Conservation (phyloP, 2,329 filamentous ascomycete genomes). For the Stemphylium beticola region DNA sequence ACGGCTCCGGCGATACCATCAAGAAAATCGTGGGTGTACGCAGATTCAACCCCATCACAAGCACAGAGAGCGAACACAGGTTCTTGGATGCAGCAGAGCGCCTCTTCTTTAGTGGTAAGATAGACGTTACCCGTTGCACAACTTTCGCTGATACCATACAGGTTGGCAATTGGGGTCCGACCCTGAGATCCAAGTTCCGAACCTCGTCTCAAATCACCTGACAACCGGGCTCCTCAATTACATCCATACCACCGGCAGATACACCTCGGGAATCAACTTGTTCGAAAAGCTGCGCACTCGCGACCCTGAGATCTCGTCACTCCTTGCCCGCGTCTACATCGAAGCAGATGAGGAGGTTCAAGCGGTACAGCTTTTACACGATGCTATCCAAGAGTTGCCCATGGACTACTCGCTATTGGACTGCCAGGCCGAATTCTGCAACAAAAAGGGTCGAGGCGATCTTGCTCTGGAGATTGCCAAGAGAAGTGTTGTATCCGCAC, state of each 20-base stretch:
- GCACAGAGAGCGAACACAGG: conserved; percentile 96
- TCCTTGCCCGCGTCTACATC: conserved; percentile 88
- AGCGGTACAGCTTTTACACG: conserved; percentile 84
- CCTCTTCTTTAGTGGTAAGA: conserved; percentile 85
- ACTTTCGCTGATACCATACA: conserved; percentile 15
- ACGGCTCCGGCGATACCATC: conserved; percentile 91
- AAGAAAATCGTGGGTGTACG: conserved; percentile 97
- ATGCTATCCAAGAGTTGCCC: conserved; percentile 85
- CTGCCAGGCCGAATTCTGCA: conserved; percentile 88
- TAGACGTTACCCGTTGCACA: neutral
- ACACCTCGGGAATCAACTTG: conserved; percentile 93
- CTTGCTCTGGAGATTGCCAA: conserved; percentile 94
- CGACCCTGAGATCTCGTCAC: conserved; percentile 91
- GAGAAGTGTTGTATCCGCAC: conserved; percentile 90
- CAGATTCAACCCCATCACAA: conserved; percentile 96
- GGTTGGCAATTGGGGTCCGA: conserved; percentile 96
- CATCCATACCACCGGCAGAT: conserved; percentile 92
- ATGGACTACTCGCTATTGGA: conserved; percentile 99
- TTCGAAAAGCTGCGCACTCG: conserved; percentile 93
- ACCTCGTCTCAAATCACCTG: conserved; percentile 93
- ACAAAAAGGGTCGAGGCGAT: conserved; percentile 83
- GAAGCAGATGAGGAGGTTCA: conserved; percentile 98
- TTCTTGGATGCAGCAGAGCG: conserved; percentile 94
- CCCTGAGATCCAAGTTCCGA: conserved; percentile 95
- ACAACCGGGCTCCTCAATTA: conserved; percentile 94